Base-by-base conservation (phyloP, 1,284 basidiomycete genomes). In the Abortiporus biennis region DNA sequence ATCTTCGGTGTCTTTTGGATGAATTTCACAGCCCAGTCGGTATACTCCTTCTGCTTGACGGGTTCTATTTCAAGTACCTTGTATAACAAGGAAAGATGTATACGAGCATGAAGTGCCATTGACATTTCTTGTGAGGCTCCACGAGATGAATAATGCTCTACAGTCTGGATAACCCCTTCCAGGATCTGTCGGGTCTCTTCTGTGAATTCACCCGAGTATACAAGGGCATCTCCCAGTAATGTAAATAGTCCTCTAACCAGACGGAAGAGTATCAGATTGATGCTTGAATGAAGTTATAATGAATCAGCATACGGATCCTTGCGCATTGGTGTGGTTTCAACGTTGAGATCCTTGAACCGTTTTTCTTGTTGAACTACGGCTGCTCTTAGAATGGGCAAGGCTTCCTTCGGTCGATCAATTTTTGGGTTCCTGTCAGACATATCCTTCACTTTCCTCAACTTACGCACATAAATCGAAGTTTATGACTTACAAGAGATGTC, bases 1-100 rank as follows among this genome's bases (percentile, higher is more conserved):
- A 46, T 22, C 11, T 47, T 42, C 3, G 47, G 51, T 32, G 49
- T 51, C 42, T 54, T 53, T 32, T 44, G 43, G 35, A 54, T 39
- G 40, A 30, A 51, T 38, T 51, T 53, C 5, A 43, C 43, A n/a
- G 41, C 32, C 41, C 39, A 54, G 17, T 54, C 47, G 15, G 29
- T 43, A 33, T 44, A n/a, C 48, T 49, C 45, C 30, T 45, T 47
- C 34, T 46, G 41, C 25, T 40, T 36, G 20, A 40, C 33, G 1
- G 39, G 34, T 19, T 49, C 39, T n/a, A 38, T 25, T 5, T 32
- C 34, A 17, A 44, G 36, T 29, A 41, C 32, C 12, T 42, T 36
- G 4, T 44, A 43, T n/a, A 45, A 38, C 12, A 41, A 33, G 2
- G 45, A 41, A 11, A 49, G 33, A 20, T 45, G 38, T 13, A 44